Evolutionary conservation across 306 rosid genomes (phyloP), one percentile per base, ranked within the genome.

Genomic region (Acacia confusa): DNA sequence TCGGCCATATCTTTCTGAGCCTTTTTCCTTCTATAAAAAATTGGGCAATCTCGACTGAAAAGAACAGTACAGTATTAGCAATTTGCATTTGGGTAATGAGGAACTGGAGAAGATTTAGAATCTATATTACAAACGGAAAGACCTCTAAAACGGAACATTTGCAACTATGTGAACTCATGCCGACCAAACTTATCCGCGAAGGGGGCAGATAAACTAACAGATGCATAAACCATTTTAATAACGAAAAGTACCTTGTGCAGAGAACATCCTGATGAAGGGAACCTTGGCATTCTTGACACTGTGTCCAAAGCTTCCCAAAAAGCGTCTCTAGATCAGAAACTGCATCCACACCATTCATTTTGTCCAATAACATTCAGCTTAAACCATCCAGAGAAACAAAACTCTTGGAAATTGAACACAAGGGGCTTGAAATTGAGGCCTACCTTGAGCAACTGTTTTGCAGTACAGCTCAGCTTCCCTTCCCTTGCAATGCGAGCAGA

Each of bases 241-340:
- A 74, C 45, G 80, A 57, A 52, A 82, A 76, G 27, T 88, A 95
- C 99, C 99, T 95, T 53, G 99, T 95, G 88, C 98, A 95, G 81
- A 95, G 98, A 83, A 95, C 96, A 89, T 95, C 98, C 84, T 95
- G 98, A 87, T 95, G 99, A 70, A 95, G 97, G 74, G 98, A 95
- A 78, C 96, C 99, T 88, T 95, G 99, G 88, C 99, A 95, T 87
- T 95, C 99, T 81, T 95, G 99, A 89, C 99, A 95, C 82, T 95
- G 99, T 45, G 98, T 95, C 99, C 98, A 95, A 84, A 95, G 84
- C 80, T 88, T 92, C 84, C 94, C 97, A 71, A 95, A 95, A 80
- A 93, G 98, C 84, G 79, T 89, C 92, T 95, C 99, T 61, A 92
- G 88, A 80, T 93, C 96, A 41, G 99, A 90, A 38, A 95, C 98